Conservation (phyloP, 2,329 filamentous ascomycete species). For the Colletotrichum lentis region DNA sequence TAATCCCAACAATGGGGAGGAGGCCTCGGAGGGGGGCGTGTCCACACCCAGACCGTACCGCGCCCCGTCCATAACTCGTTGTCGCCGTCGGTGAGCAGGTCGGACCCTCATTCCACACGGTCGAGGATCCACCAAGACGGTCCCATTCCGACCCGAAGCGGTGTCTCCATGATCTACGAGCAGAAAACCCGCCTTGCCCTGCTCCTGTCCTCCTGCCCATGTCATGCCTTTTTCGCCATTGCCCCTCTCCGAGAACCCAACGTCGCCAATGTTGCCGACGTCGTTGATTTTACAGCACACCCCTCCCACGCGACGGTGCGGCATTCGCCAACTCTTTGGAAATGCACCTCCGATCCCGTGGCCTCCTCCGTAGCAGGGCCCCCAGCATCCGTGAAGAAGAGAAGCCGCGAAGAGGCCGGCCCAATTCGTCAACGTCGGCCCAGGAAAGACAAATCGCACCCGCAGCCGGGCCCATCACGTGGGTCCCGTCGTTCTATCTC, state of each 20-base stretch:
- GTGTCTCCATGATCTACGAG: conserved; percentile 23
- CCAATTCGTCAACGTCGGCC: neutral
- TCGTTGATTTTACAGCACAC: neutral
- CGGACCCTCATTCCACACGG: conserved; percentile 2
- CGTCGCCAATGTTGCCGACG: conserved; percentile 6
- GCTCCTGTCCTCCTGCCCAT: conserved; percentile 12
- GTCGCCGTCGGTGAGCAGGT: conserved; percentile 24
- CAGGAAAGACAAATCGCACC: conserved; percentile 27
- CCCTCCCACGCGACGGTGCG: conserved; percentile 18
- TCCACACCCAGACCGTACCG: neutral
- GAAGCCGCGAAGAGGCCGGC: neutral
- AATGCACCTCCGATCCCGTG: conserved; percentile 31
- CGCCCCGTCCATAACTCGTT: conserved; percentile 6
- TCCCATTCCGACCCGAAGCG: conserved; percentile 3
- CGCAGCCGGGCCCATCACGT: conserved; percentile 31
- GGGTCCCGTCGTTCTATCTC: conserved; percentile 5
- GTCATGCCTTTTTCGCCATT: conserved; percentile 6
- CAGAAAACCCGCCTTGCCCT: conserved; percentile 18
- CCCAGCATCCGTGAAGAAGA: neutral
- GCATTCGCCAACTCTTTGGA: conserved; percentile 15
- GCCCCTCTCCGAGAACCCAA: conserved; percentile 26
- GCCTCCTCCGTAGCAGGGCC: conserved; percentile 15
- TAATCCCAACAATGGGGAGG: conserved; percentile 28
- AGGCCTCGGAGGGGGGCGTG: neutral
- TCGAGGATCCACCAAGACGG: conserved; percentile 4